phyloP scores from a whole-genome alignment of 176 grass and related monocot genomes.

The Oryza brachyantha region DNA sequence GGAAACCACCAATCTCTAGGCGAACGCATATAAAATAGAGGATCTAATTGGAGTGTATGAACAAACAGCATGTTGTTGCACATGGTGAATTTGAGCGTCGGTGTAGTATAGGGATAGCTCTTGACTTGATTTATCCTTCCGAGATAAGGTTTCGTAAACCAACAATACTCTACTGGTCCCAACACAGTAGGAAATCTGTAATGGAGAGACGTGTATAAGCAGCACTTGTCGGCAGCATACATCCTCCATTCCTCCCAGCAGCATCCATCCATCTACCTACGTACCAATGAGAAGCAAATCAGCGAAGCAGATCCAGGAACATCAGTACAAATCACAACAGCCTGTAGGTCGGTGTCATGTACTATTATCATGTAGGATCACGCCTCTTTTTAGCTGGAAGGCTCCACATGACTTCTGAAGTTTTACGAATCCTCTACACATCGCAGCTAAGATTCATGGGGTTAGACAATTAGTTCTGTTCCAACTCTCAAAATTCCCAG shows the following conservation, averaged over 20 bases:
- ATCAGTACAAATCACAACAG: neutral
- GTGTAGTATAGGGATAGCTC: neutral
- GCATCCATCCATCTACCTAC: neutral
- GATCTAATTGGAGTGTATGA: neutral
- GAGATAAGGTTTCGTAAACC: conserved; percentile 1
- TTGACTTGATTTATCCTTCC: neutral
- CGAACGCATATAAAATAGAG: too few relatives aligned
- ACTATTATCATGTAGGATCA: neutral
- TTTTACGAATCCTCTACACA: neutral
- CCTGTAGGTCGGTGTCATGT: neutral
- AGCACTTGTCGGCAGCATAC: neutral
- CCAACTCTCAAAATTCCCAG: neutral
- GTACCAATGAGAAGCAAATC: neutral
- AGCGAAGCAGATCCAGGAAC: neutral
- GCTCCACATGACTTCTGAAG: neutral
- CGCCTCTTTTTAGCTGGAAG: neutral
- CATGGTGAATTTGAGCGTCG: neutral
- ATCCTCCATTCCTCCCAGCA: neutral
- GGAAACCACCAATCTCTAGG: too few relatives aligned
- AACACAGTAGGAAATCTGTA: neutral
- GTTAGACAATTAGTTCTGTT: neutral
- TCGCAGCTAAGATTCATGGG: neutral
- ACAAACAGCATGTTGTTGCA: neutral
- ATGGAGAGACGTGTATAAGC: neutral
- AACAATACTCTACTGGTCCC: neutral